Evolutionary conservation across 106 monocot species (phyloP), one percentile per base, ranked within the genome.

Genomic region (Posidonia australis): DNA sequence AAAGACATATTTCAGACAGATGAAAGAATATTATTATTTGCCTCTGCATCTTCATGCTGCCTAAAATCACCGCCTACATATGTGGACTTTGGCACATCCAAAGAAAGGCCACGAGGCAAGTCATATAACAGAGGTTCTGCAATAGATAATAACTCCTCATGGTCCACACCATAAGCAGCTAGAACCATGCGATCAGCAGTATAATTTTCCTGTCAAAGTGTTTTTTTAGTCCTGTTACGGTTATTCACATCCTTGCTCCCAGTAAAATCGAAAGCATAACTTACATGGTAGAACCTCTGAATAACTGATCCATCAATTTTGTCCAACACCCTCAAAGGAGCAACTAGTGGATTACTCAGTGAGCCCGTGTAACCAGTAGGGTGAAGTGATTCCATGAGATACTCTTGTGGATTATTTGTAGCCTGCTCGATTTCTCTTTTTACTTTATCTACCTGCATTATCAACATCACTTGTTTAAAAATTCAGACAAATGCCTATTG

Each of bases 131-230:
- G n/a, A n/a, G n/a, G n/a, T n/a, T n/a, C n/a, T n/a, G n/a, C n/a
- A n/a, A n/a, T n/a, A n/a, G n/a, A n/a, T n/a, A n/a, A n/a, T n/a
- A n/a, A 74, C 23, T 79, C 36, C 59, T 88, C 82, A 68, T 92
- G 92, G 62, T 92, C 83, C 44, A 92, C 54, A 2, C 92, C 92
- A 62, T 68, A 88, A 63, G 82, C 92, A 31, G 82, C 78, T 67
- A 88, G 55, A 65, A 93, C 88, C 27, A 85, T 72, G 42, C 82
- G 82, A 77, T 82, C 76, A 45, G 92, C 82, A 60, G 87, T 83
- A 69, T 79, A 88, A 67, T 92, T 87, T 60, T 92, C 88, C 88
- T 92, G 76, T 49, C 49, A 70, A 36, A 36, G 36, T 7, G 7
- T 36, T 36, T 36, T 2, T 36, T 7, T 36, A n/a, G n/a, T n/a